Evolutionary conservation across 179 eudicot species (phyloP).

Genomic region (Carnegiea gigantea): DNA sequence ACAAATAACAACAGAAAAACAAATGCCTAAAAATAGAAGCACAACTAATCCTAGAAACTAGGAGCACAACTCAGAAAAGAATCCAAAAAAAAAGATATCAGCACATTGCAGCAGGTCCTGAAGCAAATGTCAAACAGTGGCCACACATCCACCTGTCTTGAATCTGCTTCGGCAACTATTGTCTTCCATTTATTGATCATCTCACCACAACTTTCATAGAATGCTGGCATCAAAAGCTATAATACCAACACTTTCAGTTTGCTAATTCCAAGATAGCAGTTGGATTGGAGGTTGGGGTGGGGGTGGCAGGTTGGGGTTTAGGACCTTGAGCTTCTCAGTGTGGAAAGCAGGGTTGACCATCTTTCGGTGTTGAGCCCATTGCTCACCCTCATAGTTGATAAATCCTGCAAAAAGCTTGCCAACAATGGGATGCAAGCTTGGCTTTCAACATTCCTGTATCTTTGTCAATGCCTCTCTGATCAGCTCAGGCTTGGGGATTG

Average conservation of each 20-base stretch:
- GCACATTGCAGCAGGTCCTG: no score
- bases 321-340: slow-evolving; percentile 34
- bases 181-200: slow-evolving; percentile 36
- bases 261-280: neutral
- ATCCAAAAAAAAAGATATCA: no score
- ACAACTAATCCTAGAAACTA: no score
- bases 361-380: slow-evolving; percentile 35
- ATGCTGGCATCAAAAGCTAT: slow-evolving; percentile 15
- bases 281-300: neutral
- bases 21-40: no score
- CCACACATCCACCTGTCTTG: slow-evolving; percentile 36
- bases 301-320: neutral
- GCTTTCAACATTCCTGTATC: slow-evolving; percentile 21
- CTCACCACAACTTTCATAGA: slow-evolving; percentile 31
- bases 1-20: no score
- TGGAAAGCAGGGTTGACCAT: slow-evolving; percentile 34
- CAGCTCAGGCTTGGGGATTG: slow-evolving; percentile 26
- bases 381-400: slow-evolving; percentile 29
- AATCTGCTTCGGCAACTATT: slow-evolving; percentile 1
- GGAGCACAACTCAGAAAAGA: no score
- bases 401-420: slow-evolving; percentile 29
- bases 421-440: slow-evolving; percentile 12
- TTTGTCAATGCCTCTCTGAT: slow-evolving; percentile 31
- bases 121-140: neutral
- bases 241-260: neutral